Percentiles rank a stretch among this genome's conserved stretches.
These are phyloP conservation scores for Steccherinum ochraceum DNA, from an alignment of 768 basidiomycete species.

Conservation along the genomic window DNA sequence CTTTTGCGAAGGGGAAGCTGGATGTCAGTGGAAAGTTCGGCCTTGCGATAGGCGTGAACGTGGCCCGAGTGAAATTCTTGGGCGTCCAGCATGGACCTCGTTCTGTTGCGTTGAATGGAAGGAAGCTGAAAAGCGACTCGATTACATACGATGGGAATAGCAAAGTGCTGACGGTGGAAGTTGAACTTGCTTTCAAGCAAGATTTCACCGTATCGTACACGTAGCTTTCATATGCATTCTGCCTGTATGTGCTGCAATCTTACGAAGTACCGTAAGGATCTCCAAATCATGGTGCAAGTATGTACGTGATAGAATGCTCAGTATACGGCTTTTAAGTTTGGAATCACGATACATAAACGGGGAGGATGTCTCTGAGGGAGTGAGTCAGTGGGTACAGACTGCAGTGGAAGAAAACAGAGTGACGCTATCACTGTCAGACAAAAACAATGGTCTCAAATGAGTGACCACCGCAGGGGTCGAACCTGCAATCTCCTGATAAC, in stretches of 20 bases:
- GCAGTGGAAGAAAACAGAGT: too few species aligned
- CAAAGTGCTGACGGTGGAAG: constrained; percentile 38
- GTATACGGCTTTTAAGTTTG: too few species aligned
- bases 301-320: too few species aligned
- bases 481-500: constrained; percentile 88
- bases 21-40: constrained; percentile 24
- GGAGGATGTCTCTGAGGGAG: too few species aligned
- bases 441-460: too few species aligned
- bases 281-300: too few species aligned
- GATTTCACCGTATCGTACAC: constrained; percentile 27
- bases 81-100: constrained; percentile 20
- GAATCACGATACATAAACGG: too few species aligned
- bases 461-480: constrained; percentile 87
- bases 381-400: too few species aligned
- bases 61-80: constrained; percentile 29
- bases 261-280: too few species aligned
- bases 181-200: constrained; percentile 31
- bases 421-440: too few species aligned
- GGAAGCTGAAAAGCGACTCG: constrained; percentile 7
- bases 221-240: too few species aligned
- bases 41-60: constrained; percentile 22
- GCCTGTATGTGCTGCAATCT: too few species aligned
- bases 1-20: constrained; percentile 21
- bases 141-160: constrained; percentile 30
- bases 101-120: constrained; percentile 16